phyloP scores from a whole-genome alignment of 768 basidiomycete species.

The Trametes villosa region DNA sequence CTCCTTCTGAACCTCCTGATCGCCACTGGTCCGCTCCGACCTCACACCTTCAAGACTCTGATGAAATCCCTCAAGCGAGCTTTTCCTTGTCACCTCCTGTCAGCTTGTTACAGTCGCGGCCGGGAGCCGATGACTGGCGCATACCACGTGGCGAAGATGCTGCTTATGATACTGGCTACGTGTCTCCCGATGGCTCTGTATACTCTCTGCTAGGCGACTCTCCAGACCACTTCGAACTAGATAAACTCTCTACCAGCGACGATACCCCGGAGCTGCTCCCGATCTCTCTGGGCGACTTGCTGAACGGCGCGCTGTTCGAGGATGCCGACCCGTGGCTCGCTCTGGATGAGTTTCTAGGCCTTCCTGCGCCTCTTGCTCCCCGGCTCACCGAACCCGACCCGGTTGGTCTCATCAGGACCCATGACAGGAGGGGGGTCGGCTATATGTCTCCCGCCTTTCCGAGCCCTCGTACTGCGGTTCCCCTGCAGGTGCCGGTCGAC shows the following conservation, averaged over 20 bases:
- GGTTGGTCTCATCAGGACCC: neutral
- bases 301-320: constrained; percentile 29
- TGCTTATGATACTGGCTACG: neutral
- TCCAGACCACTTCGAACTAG: neutral
- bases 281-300: constrained; percentile 15
- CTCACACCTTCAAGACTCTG: neutral
- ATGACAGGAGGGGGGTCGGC: constrained; percentile 10
- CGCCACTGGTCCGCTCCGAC: neutral
- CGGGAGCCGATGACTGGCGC: neutral
- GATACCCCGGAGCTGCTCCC: neutral
- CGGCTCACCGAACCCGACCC: neutral
- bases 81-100: constrained; percentile 9
- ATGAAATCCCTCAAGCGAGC: constrained; percentile 20
- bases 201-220: neutral
- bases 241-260: too few relatives aligned
- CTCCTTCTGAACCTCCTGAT: neutral
- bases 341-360: constrained; percentile 18
- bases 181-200: neutral
- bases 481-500: too few relatives aligned
- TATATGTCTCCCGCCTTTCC: neutral
- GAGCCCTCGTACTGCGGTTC: neutral
- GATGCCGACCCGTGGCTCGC: constrained; percentile 26
- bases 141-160: neutral
- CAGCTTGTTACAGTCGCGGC: neutral
- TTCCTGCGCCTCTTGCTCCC: neutral